Conservation (phyloP, 192 early-diverging fungal genomes). For the Gonapodya prolifera region DNA sequence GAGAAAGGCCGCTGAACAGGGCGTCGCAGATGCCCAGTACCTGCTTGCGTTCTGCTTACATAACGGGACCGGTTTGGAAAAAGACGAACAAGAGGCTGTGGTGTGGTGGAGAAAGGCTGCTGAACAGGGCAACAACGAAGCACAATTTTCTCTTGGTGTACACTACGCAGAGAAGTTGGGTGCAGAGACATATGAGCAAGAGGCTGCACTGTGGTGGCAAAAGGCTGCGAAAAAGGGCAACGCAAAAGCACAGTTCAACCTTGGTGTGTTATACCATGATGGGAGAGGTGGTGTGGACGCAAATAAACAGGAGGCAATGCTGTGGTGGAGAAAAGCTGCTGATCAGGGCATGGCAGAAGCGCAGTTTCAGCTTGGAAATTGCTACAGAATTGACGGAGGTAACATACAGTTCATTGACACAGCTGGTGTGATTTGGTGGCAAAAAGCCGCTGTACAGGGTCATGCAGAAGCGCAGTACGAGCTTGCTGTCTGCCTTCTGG, state of each 20-base stretch:
- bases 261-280: conserved; percentile 38
- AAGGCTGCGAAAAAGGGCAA: conserved; percentile 29
- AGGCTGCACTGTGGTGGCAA: conserved; percentile 27
- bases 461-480: conserved; percentile 41
- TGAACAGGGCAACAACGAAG: conserved; percentile 27
- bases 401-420: conserved; percentile 16
- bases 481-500: conserved; percentile 35
- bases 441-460: conserved; percentile 26
- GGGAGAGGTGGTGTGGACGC: conserved; percentile 14
- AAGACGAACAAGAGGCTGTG: conserved; percentile 27
- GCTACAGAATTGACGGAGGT: conserved; percentile 31
- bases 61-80: conserved; percentile 31
- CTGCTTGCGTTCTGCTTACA: conserved; percentile 38
- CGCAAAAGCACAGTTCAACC: conserved; percentile 29
- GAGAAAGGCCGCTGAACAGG: conserved; percentile 24
- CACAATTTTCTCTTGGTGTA: conserved; percentile 35
- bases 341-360: conserved; percentile 33
- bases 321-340: conserved; percentile 28
- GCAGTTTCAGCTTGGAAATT: conserved; percentile 34
- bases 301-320: conserved; percentile 22
- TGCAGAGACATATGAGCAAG: conserved; percentile 19
- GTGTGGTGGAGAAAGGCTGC: conserved; percentile 29
- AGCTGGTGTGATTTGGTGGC: conserved; percentile 27
- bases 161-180: conserved; percentile 42
- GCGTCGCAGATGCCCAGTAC: conserved; percentile 38